phyloP scores from a whole-genome alignment of 306 rosid species.

The Castanospermum australe region DNA sequence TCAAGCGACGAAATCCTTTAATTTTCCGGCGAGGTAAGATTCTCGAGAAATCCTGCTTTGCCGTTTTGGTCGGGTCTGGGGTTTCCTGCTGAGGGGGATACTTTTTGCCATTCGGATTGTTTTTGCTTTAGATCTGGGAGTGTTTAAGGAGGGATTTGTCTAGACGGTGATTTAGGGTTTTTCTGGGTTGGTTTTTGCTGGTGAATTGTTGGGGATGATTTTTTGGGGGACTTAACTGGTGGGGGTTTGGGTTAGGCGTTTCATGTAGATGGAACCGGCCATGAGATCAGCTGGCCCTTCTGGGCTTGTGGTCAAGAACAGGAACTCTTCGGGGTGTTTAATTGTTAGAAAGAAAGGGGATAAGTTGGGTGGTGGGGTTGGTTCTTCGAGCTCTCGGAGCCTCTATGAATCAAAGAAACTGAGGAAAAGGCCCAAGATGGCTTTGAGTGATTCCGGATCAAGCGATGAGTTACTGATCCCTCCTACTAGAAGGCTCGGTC shows the following conservation, averaged over 20 bases:
- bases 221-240: conserved; percentile 20
- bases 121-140: conserved; percentile 58
- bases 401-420: conserved; percentile 44
- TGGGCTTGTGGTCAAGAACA: conserved; percentile 69
- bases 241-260: conserved; percentile 32
- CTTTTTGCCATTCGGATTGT: background rate
- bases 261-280: conserved; percentile 65
- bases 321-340: conserved; percentile 76
- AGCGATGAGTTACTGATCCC: conserved; percentile 64
- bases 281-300: conserved; percentile 71
- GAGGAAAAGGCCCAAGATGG: conserved; percentile 58
- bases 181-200: conserved; percentile 10
- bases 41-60: conserved; percentile 33
- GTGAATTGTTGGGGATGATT: conserved; percentile 29
- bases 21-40: conserved; percentile 59
- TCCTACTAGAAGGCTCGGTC: conserved; percentile 55
- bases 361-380: conserved; percentile 48
- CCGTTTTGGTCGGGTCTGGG: conserved; percentile 9
- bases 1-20: conserved; percentile 34
- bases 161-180: conserved; percentile 46
- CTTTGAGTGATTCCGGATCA: conserved; percentile 71
- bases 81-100: background rate
- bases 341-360: conserved; percentile 75
- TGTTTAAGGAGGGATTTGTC: background rate
- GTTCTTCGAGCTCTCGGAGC: conserved; percentile 55